Base-by-base conservation (phyloP, 306 rosid species). In the Corylus americana region DNA sequence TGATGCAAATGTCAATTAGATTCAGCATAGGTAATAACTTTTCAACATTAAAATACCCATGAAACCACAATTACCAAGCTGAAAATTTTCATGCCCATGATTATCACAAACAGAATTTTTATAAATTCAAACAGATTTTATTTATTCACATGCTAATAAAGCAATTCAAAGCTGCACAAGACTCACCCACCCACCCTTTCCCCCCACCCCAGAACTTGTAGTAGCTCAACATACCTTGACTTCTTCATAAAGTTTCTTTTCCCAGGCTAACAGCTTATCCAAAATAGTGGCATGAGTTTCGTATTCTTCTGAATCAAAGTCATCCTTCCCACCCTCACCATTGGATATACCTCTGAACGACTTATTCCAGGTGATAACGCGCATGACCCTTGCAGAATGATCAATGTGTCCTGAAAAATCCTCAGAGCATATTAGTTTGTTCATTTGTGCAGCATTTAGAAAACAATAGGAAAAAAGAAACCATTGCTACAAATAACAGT, bases 181-280 rank as follows among this genome's bases (percentile, higher is more conserved):
- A 69, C 45, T 5, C 45, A 49, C 53, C 53, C 29, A 31, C 35
- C 35, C 25, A 22, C 25, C 25, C 25, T 22, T 22, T 22, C 25
- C 31, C 31, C 35, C 35, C 35, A 31, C 13, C 76, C 63, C 27
- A 45, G 35, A 69, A 77, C 29, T 44, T 59, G 35, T 31, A 55
- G 35, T 31, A 55, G 31, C 69, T 22, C 25, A 62, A 20, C 25
- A 29, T 75, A 93, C 97, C 97, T 93, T 93, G 44, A 93, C 96
- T 80, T 93, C 97, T 55, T 93, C 97, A 81, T 91, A 93, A 37
- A 93, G 94, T 85, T 93, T 93, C 90, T 93, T 93, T 80, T 93
- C 97, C 97, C 97, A 93, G 0, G 96, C 97, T 77, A 93, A 82
- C 89, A 93, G 71, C 86, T 93, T 91, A 62, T 93, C 97, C 91